phyloP scores from a whole-genome alignment of 169 alveolate species.

The Amoebophrya sp. region DNA sequence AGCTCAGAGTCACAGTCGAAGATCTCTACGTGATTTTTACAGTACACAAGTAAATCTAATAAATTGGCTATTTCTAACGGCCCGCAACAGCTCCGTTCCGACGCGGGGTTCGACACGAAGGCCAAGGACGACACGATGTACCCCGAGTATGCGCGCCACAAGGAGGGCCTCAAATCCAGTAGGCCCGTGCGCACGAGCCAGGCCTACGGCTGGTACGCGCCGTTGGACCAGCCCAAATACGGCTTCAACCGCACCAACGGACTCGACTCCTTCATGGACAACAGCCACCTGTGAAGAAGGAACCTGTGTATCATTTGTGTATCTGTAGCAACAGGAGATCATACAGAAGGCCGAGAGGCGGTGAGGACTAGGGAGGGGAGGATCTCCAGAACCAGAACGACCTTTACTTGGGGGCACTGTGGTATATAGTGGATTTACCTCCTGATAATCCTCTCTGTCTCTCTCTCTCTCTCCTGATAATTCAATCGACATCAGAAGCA shows the following conservation, averaged over 20 bases:
- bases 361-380: background rate
- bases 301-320: no score
- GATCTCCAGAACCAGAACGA: no score
- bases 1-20: no score
- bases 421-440: no score
- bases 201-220: constrained; percentile 7
- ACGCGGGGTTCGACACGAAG: background rate
- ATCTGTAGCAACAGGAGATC: background rate
- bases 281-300: background rate
- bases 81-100: background rate
- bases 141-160: background rate
- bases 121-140: constrained; percentile 3
- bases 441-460: no score
- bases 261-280: constrained; percentile 12
- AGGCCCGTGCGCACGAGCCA: constrained; percentile 9
- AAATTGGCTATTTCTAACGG: background rate
- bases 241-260: constrained; percentile 11
- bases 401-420: no score
- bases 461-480: no score
- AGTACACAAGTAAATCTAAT: background rate
- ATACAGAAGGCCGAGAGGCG: background rate
- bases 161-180: background rate
- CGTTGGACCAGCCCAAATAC: constrained; percentile 15
- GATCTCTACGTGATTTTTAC: background rate
- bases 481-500: no score